Conservation (phyloP, 805 yeast genomes). For the Candida chauliodis region DNA sequence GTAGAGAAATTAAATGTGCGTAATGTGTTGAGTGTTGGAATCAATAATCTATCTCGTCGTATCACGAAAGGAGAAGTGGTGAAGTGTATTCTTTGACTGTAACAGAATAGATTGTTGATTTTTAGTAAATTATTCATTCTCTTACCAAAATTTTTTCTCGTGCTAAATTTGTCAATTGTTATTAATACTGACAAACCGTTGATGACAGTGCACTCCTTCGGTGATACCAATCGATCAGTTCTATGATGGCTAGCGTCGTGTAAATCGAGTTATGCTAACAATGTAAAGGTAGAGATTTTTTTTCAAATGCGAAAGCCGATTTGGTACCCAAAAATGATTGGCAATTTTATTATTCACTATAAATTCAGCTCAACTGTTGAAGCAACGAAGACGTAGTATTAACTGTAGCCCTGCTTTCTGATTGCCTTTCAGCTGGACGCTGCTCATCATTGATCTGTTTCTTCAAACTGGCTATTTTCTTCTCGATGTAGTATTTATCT, state of each 20-base stretch:
- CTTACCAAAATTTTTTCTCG: too few relatives aligned
- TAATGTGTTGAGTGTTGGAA: background rate
- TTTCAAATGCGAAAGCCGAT: too few relatives aligned
- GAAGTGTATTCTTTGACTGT: background rate
- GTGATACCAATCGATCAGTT: too few relatives aligned
- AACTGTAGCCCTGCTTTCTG: background rate
- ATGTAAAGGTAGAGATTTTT: too few relatives aligned
- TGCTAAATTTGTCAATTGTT: too few relatives aligned
- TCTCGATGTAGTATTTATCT: constrained; percentile 23
- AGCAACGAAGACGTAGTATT: constrained; percentile 6
- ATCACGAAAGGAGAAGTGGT: background rate
- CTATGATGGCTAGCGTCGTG: too few relatives aligned
- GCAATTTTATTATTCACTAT: too few relatives aligned
- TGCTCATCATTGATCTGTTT: constrained; percentile 3
- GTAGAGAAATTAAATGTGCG: background rate
- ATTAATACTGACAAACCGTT: too few relatives aligned
- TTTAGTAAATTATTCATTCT: background rate
- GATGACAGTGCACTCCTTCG: too few relatives aligned
- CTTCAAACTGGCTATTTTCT: constrained; percentile 14
- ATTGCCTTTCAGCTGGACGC: constrained; percentile 1
- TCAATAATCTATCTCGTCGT: constrained; percentile 1
- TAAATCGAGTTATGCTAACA: too few relatives aligned
- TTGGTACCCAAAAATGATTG: too few relatives aligned
- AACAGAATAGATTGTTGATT: background rate
- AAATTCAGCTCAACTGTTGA: too few relatives aligned